Base-by-base conservation (phyloP, 306 rosid genomes). In the Psophocarpus tetragonolobus region DNA sequence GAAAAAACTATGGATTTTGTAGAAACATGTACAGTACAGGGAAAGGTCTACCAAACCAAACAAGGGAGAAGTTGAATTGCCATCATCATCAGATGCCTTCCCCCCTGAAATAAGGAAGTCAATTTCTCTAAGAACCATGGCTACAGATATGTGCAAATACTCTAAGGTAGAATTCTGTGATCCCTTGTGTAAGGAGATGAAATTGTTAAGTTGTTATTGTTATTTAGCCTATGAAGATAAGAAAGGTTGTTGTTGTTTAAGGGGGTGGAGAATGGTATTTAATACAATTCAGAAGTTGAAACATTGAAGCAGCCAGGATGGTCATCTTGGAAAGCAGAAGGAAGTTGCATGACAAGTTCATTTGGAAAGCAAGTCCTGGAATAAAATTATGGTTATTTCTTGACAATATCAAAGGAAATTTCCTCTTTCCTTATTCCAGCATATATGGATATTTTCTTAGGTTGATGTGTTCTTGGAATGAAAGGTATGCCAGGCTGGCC, bases 321-420 rank as follows among this genome's bases (percentile, higher is more conserved):
- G 79, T 61, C 67, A 57, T 44, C 24, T 39, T 27, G 64, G 84
- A 65, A 83, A 68, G 33, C 12, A 32, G 4, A 68, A 44, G 84
- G 94, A 90, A 90, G 82, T 6, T 86, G 84, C 90, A 3, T 48
- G 58, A 0, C 30, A 30, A 20, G 58, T 81, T n/a, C 77, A 26
- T 21, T n/a, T 12, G 51, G 17, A 33, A 80, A 53, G 30, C 47
- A 75, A 67, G 20, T 54, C 29, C 18, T 4, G 54, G 24, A 36
- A 1, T 21, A 44, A 71, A 61, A 53, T 0, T 78, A 29, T 11
- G 48, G 73, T 66, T 74, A 62, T 75, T 78, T 45, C 24, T 5
- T 5, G 66, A 56, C 80, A 74, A 10, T 7, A 23, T 60, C 61
- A 38, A 12, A 77, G 84, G 84, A 78, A 85, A 56, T 61, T 85